Evolutionary conservation across 768 basidiomycete species (phyloP), one percentile per base, ranked within the genome.

Genomic region (Russula brevipes): DNA sequence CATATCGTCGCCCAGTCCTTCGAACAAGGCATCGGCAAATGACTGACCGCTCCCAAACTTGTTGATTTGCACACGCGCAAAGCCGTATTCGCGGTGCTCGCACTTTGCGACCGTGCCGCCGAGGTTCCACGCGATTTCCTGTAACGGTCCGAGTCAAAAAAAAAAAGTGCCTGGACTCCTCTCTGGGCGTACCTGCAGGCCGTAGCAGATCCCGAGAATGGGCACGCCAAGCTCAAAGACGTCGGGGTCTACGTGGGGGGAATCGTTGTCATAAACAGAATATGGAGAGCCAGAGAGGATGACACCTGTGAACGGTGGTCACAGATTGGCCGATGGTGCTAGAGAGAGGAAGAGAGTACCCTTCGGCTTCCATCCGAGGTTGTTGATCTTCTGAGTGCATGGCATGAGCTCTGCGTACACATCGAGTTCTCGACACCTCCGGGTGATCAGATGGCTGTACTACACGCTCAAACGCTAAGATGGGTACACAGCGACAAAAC

Each of bases 351-450:
- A 66, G 14, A 53, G 39, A 17, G 56, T 36, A 93, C 96, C 97
- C 80, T 94, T 96, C 0, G 97, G 97, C 73, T 89, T 93, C 83
- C 97, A 98, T 35, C 82, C 82, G 41, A 99, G 76, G 60, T 98
- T 93, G 65, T 83, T 81, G 64, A 98, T 81, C 76, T 88, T 90
- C 35, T 89, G 87, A 1, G 97, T 99, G 74, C 97, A 99, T 31
- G 97, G 94, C 84, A 97, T 84, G 71, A 99, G 81, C 78, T 99
- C 97, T 56, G 96, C 96, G 72, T 98, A 98, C 59, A 99, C 93
- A 59, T 93, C 92, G 72, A 94, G 83, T 75, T 99, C 97, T 72
- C 97, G 88, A 82, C 96, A 98, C 85, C 97, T 82, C 72, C 97
- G 80, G 7, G 95, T 97, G 75, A 98, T 98, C 66, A 99, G 79